Conservation (phyloP, 345 rosid genomes). For the Salix dunnii region DNA sequence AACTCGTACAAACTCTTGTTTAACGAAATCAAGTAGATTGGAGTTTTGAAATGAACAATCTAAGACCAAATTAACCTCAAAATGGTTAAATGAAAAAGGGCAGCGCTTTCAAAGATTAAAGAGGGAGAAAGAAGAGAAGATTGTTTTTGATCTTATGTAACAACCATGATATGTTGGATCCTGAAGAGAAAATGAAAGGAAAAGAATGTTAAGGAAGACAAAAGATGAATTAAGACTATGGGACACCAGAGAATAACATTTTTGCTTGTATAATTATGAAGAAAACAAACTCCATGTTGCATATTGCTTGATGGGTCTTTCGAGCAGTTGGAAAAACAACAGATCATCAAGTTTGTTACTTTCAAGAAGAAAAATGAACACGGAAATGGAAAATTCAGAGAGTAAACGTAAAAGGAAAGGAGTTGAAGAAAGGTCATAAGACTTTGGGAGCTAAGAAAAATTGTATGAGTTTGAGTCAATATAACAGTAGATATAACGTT, state of each 20-base stretch:
- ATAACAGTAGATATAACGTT: conserved; percentile 28
- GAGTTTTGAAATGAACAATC: not conserved
- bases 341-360: conserved; percentile 7
- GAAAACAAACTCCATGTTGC: conserved; percentile 11
- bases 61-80: not conserved
- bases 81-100: not conserved
- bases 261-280: conserved; percentile 4
- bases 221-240: not conserved
- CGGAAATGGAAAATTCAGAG: conserved; percentile 29
- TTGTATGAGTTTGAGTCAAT: conserved; percentile 12
- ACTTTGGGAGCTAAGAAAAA: conserved; percentile 14
- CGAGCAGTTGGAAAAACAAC: conserved; percentile 8
- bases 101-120: not conserved
- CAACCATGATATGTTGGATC: not conserved
- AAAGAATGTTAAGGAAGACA: not conserved
- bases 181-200: not conserved
- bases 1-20: not conserved
- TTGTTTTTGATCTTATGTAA: not conserved
- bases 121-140: not conserved
- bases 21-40: not conserved
- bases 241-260: not conserved
- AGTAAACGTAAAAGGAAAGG: conserved; percentile 20
- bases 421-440: not conserved
- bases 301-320: not conserved
- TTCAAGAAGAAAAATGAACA: conserved; percentile 8